phyloP scores from a whole-genome alignment of 192 early-diverging fungal genomes.

The Coemansia sp. region DNA sequence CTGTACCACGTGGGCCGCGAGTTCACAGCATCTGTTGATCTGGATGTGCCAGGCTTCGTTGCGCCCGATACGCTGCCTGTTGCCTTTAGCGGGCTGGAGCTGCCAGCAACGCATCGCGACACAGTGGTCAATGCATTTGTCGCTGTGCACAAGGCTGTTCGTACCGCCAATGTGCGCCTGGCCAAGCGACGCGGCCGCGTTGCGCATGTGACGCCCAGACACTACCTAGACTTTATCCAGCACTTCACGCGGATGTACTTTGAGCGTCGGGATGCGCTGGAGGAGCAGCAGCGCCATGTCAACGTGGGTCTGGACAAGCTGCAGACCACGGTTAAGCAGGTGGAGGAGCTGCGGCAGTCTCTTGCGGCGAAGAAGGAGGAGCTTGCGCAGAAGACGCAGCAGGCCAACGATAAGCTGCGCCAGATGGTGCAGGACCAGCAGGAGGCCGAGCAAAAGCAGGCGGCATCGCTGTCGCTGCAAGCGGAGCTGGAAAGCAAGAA shows the following conservation, averaged over 20 bases:
- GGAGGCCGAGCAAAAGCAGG: conserved; percentile 88
- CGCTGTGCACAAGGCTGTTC: conserved; percentile 87
- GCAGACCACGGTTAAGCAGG: conserved; percentile 90
- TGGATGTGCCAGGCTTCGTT: conserved; percentile 70
- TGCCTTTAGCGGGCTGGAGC: conserved; percentile 67
- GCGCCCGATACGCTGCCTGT: conserved; percentile 75
- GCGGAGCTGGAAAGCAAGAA: conserved; percentile 72
- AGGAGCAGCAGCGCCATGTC: conserved; percentile 98
- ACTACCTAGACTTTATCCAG: conserved; percentile 96
- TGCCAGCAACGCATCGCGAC: conserved; percentile 77
- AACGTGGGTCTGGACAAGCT: conserved; percentile 97
- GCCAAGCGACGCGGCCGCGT: conserved; percentile 76
- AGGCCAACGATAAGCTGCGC: conserved; percentile 95
- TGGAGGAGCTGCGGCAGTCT: conserved; percentile 86
- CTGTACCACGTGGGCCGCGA: conserved; percentile 98
- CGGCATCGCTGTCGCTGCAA: conserved; percentile 77
- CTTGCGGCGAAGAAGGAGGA: conserved; percentile 84
- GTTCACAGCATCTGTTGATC: conserved; percentile 87
- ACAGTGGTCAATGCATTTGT: conserved; percentile 91
- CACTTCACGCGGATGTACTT: conserved; percentile 88
- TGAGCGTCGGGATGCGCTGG: conserved; percentile 91
- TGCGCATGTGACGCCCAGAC: conserved; percentile 93
- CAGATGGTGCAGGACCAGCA: conserved; percentile 95
- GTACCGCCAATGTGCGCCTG: conserved; percentile 81
- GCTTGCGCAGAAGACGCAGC: conserved; percentile 80